Base-by-base conservation (phyloP, 2,329 filamentous ascomycete genomes). In the Clonostachys solani region DNA sequence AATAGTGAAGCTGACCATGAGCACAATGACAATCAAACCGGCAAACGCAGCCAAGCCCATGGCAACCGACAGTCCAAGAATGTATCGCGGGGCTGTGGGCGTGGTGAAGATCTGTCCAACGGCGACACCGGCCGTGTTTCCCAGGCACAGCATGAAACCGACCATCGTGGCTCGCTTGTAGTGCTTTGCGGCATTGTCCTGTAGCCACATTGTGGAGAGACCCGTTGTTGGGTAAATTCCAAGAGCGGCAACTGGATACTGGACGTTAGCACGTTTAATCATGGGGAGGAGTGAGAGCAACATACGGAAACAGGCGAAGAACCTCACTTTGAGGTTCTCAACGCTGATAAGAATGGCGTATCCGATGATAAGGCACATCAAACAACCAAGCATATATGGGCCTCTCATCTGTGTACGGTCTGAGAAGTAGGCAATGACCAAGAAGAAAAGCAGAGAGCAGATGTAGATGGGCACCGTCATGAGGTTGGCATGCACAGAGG, bases 111-210 rank as follows among this genome's bases (percentile, higher is more conserved):
- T 65, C 49, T 75, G 72, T 0, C 72, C 72, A 1, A 71, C 70
- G 5, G 72, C 70, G 5, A 76, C 69, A n/a, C 73, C 73, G 1
- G 72, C 70, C 9, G 65, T 68, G 45, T 76, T 76, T 5, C 69
- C 73, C 3, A 76, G 60, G 1, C 70, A 72, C 45, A 73, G 68
- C 35, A 72, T 69, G 34, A 72, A 58, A 2, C 73, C 73, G 41
- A 75, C 65, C 35, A 67, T 70, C 0, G 72, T 64, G 0, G 73
- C 71, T 33, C 73, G 66, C 35, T 72, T 66, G 54, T 73, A 75
- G 45, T 76, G 71, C 10, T 65, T 66, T 6, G 72, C 66, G 2
- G 68, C 62, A 43, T 74, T 75, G 44, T 72, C 69, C 44, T 70
- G 71, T 12, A 75, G 54, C 73, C 72, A 75, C 49, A 70, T 71